phyloP scores from a whole-genome alignment of 148 eudicot species.

The Diospyros kaki region DNA sequence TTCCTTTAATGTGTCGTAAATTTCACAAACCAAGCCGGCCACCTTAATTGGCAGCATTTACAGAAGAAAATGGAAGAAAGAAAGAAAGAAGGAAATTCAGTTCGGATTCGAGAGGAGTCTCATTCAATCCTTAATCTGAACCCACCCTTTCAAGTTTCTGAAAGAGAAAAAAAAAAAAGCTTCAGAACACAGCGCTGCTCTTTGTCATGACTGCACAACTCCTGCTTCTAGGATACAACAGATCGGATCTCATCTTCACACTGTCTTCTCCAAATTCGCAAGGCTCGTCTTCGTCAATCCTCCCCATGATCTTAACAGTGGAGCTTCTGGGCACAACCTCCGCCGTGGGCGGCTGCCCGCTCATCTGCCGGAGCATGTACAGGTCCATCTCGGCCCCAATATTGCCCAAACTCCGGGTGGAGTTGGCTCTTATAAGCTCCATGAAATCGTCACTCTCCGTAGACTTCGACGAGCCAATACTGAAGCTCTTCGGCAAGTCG shows the following conservation, averaged over 20 bases:
- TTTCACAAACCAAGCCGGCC: too few relatives aligned
- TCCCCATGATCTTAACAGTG: constrained; percentile 62
- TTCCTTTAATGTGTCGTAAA: too few relatives aligned
- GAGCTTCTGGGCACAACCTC: constrained; percentile 42
- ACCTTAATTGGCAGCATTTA: too few relatives aligned
- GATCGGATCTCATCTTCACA: neutral
- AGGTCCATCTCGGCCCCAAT: constrained; percentile 15
- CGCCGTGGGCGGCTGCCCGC: neutral
- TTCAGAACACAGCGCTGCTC: constrained; percentile 5
- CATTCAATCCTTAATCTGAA: neutral
- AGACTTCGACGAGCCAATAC: constrained; percentile 28
- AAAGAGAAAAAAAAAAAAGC: neutral
- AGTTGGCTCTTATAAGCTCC: constrained; percentile 55
- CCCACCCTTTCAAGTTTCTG: too few relatives aligned
- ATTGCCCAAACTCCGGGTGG: constrained; percentile 25
- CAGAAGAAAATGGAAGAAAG: too few relatives aligned
- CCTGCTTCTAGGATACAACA: constrained; percentile 26
- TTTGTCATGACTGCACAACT: constrained; percentile 23
- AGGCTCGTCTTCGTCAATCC: constrained; percentile 64
- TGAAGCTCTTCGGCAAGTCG: constrained; percentile 51
- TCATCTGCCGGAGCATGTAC: neutral
- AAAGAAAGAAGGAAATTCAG: too few relatives aligned
- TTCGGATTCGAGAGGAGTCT: neutral
- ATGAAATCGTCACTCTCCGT: constrained; percentile 34
- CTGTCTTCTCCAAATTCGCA: constrained; percentile 15